Percentiles rank a stretch among this genome's conserved stretches.
These are phyloP conservation scores for Pichia scutulata DNA, from an alignment of 805 yeast genomes.

Conservation along the genomic window DNA sequence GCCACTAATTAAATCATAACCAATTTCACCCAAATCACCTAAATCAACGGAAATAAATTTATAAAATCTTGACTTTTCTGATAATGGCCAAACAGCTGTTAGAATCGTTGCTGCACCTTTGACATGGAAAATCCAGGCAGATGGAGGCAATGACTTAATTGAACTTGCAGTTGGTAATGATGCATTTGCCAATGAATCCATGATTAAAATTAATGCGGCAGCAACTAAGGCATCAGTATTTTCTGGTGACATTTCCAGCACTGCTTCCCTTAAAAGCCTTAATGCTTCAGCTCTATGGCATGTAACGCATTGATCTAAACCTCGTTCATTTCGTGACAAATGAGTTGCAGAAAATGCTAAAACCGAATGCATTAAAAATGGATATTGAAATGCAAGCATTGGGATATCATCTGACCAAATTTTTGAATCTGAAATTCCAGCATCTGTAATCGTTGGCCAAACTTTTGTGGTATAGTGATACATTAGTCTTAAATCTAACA, in stretches of 20 bases:
- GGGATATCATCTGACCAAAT: constrained; percentile 90
- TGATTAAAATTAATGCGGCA: constrained; percentile 76
- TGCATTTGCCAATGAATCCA: constrained; percentile 93
- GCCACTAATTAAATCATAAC: constrained; percentile 29
- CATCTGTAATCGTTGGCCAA: constrained; percentile 80
- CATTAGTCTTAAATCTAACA: constrained; percentile 74
- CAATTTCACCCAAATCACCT: constrained; percentile 78
- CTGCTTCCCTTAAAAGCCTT: constrained; percentile 74
- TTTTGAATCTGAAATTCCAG: constrained; percentile 79
- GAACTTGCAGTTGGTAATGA: constrained; percentile 45
- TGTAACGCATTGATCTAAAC: constrained; percentile 74
- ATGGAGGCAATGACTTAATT: constrained; percentile 70
- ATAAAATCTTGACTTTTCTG: constrained; percentile 57
- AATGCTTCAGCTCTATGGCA: constrained; percentile 84
- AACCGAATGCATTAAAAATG: constrained; percentile 87
- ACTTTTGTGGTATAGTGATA: constrained; percentile 83
- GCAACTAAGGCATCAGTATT: constrained; percentile 94
- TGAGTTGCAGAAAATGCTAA: constrained; percentile 92
- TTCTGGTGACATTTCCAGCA: constrained; percentile 69
- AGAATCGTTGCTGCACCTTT: constrained; percentile 94
- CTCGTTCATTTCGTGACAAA: constrained; percentile 65
- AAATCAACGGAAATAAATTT: constrained; percentile 77
- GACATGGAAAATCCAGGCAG: constrained; percentile 96
- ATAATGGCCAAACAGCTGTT: constrained; percentile 93
- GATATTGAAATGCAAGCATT: constrained; percentile 76